phyloP scores from a whole-genome alignment of 495 filamentous ascomycete genomes.

The Corynascus novoguineensis region DNA sequence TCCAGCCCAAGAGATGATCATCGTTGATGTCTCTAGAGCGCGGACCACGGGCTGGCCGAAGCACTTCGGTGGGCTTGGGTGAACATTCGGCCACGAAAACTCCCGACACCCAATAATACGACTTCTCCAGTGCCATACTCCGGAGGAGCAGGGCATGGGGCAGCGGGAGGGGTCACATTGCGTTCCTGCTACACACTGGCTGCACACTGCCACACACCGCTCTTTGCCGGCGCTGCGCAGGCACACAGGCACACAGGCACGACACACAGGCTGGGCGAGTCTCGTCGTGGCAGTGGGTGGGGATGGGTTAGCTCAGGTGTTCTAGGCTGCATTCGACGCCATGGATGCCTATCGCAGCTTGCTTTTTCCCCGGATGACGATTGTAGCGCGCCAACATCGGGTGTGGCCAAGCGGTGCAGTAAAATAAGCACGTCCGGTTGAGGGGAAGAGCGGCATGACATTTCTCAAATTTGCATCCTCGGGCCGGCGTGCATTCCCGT shows the following conservation, averaged over 20 bases:
- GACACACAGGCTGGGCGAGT: too few relatives aligned
- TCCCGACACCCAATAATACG: constrained; percentile 4
- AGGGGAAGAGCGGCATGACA: too few relatives aligned
- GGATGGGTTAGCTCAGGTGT: neutral
- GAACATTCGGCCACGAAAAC: too few relatives aligned
- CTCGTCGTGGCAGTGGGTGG: neutral
- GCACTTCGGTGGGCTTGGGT: too few relatives aligned
- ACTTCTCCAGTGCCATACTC: too few relatives aligned
- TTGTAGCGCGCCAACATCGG: neutral
- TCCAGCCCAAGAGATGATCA: too few relatives aligned
- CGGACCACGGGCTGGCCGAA: constrained; percentile 1
- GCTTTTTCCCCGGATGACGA: constrained; percentile 6
- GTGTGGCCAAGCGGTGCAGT: neutral
- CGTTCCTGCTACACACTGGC: too few relatives aligned
- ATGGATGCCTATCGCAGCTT: constrained; percentile 3
- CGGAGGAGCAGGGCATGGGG: too few relatives aligned
- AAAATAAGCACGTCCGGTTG: too few relatives aligned
- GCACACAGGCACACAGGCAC: neutral
- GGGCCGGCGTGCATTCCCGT: too few relatives aligned
- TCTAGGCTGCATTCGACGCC: neutral
- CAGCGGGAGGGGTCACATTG: neutral
- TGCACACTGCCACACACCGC: constrained; percentile 17
- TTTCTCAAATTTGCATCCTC: too few relatives aligned
- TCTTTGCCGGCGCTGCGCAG: neutral
- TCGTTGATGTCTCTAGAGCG: neutral